A percentile compares a stretch with the other conserved stretches of the same genome.
These are phyloP conservation scores for Trichoderma sp. DNA, from an alignment of 2,329 filamentous ascomycete genomes.

Conservation along the genomic window DNA sequence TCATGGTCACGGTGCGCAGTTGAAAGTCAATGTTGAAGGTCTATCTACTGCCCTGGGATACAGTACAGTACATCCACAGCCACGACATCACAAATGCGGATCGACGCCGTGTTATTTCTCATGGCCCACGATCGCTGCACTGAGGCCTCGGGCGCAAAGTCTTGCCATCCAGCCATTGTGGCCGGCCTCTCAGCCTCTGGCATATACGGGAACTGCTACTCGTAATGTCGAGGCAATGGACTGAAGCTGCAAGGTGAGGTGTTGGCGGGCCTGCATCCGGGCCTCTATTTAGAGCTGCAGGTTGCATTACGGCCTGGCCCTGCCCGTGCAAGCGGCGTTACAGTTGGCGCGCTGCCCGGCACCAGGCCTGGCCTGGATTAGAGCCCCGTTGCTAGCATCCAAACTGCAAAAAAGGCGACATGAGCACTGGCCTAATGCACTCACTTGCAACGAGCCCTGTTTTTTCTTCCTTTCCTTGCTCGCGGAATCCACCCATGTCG, in stretches of 20 bases:
- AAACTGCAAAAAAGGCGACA: slow-evolving; percentile 13
- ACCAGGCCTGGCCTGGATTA: background rate
- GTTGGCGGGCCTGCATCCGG: too few species aligned
- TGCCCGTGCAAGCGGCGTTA: background rate
- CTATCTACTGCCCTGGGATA: background rate
- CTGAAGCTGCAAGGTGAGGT: too few species aligned
- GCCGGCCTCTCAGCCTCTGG: background rate
- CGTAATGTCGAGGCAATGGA: background rate
- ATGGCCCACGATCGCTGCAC: background rate
- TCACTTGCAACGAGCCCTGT: slow-evolving; percentile 16
- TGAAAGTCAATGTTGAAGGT: background rate
- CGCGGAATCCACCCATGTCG: background rate
- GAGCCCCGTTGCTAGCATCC: background rate
- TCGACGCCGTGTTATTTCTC: background rate
- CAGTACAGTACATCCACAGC: background rate
- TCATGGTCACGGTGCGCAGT: background rate
- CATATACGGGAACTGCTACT: background rate
- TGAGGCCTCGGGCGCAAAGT: background rate
- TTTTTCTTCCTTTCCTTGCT: background rate
- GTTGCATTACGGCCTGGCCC: slow-evolving; percentile 13
- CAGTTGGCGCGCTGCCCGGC: slow-evolving; percentile 14
- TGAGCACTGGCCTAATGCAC: slow-evolving; percentile 11
- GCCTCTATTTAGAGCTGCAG: background rate
- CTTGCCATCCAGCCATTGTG: background rate
- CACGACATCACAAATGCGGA: background rate